Percentiles rank a stretch among this genome's conserved stretches.
These are phyloP conservation scores for Sutorius eximius DNA, from an alignment of 1,284 basidiomycete species.

Conservation along the genomic window DNA sequence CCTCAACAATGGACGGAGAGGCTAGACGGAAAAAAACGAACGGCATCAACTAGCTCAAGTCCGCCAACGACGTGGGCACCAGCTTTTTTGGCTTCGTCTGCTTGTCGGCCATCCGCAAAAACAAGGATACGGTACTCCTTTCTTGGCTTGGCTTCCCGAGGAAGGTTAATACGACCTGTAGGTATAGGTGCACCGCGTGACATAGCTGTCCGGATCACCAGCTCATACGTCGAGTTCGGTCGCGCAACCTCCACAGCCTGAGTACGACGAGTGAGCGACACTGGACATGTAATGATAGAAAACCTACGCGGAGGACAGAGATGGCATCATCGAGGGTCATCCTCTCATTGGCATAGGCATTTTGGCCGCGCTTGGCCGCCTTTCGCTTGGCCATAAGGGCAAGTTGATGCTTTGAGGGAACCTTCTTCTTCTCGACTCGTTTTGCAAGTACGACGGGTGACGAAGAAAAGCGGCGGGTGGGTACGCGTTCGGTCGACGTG, in stretches of 20 bases:
- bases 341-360: constrained; percentile 58
- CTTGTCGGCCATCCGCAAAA: constrained; percentile 79
- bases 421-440: constrained; percentile 49
- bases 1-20: constrained; percentile 9
- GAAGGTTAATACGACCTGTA: constrained; percentile 73
- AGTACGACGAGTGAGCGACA: constrained; percentile 7
- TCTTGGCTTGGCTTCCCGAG: constrained; percentile 72
- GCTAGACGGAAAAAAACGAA: constrained; percentile 39
- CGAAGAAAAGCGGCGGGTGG: constrained; percentile 49
- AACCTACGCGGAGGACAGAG: constrained; percentile 63
- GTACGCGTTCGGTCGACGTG: not conserved
- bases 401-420: constrained; percentile 63
- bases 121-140: constrained; percentile 79
- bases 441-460: constrained; percentile 46
- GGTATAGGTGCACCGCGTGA: constrained; percentile 74
- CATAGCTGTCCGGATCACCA: constrained; percentile 78
- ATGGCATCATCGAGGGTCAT: constrained; percentile 65
- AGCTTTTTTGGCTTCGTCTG: constrained; percentile 75
- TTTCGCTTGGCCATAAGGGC: constrained; percentile 49
- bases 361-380: constrained; percentile 35
- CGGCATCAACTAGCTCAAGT: constrained; percentile 78
- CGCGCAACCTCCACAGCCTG: constrained; percentile 80
- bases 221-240: constrained; percentile 74
- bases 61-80: constrained; percentile 89
- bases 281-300: not conserved